Evolutionary conservation across 805 yeast species (phyloP).

Genomic region (Metschnikowia matae): DNA sequence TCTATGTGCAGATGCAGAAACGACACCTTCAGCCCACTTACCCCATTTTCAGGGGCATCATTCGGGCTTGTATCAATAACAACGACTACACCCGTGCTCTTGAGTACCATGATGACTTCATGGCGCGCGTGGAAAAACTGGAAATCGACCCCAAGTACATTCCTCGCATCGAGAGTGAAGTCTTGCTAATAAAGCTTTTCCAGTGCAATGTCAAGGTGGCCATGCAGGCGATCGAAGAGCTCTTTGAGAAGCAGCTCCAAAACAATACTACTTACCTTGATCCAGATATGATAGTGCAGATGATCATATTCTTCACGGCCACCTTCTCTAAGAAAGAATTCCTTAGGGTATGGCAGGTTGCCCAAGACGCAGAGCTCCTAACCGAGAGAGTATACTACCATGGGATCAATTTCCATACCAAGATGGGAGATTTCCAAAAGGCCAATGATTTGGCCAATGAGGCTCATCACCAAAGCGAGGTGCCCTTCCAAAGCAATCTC

Average conservation of each 20-base stretch:
- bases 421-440: slow-evolving; percentile 25
- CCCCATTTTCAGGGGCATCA: slow-evolving; percentile 42
- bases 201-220: slow-evolving; percentile 26
- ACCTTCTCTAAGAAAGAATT: slow-evolving; percentile 21
- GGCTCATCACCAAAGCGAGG: slow-evolving; percentile 27
- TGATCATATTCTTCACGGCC: slow-evolving; percentile 22
- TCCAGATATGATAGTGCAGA: slow-evolving; percentile 13
- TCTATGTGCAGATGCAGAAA: slow-evolving; percentile 45
- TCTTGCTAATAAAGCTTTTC: slow-evolving; percentile 26
- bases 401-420: slow-evolving; percentile 27
- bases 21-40: slow-evolving; percentile 47
- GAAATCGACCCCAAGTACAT: slow-evolving; percentile 17
- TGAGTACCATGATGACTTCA: slow-evolving; percentile 25
- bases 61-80: slow-evolving; percentile 36
- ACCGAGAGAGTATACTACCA: slow-evolving; percentile 25
- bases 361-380: slow-evolving; percentile 16
- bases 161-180: slow-evolving; percentile 21
- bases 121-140: slow-evolving; percentile 20
- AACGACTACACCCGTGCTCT: slow-evolving; percentile 35
- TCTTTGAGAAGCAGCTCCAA: slow-evolving; percentile 19
- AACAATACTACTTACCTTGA: slow-evolving; percentile 17
- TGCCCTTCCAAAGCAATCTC: slow-evolving; percentile 28
- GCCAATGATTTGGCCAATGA: slow-evolving; percentile 32
- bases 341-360: slow-evolving; percentile 18
- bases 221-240: slow-evolving; percentile 21